Percentiles rank a stretch among this genome's conserved stretches.
These are phyloP conservation scores for Diplosphaera chodatii DNA, from an alignment of 139 green algal species.

Conservation along the genomic window DNA sequence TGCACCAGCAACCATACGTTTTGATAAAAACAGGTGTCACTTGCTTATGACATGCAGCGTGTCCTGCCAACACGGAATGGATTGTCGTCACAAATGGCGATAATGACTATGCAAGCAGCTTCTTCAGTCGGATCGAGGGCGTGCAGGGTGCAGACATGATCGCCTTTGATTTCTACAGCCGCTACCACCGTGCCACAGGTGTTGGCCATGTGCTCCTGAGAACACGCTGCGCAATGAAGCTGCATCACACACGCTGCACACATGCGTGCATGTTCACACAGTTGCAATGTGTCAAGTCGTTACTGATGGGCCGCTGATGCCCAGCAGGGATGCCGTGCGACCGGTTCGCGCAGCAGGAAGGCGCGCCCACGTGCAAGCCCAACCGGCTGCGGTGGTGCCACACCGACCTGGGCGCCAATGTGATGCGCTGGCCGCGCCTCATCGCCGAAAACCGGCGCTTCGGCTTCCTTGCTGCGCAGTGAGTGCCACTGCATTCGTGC, in stretches of 20 bases:
- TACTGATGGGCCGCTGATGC: background rate
- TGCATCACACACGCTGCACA: too few species aligned
- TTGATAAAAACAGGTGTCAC: too few species aligned
- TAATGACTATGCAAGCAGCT: constrained; percentile 63
- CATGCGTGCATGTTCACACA: too few species aligned
- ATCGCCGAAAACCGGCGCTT: constrained; percentile 54
- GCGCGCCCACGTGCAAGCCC: constrained; percentile 54
- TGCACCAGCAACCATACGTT: too few species aligned
- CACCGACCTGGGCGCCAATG: constrained; percentile 71
- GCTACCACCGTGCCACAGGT: constrained; percentile 68
- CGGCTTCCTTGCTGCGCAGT: constrained; percentile 30
- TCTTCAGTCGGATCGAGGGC: constrained; percentile 38
- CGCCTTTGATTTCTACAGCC: constrained; percentile 76
- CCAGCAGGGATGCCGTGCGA: constrained; percentile 47
- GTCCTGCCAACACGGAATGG: constrained; percentile 53
- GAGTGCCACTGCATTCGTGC: too few species aligned
- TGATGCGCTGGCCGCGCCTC: constrained; percentile 43
- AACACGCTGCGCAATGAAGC: too few species aligned
- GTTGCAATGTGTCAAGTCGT: too few species aligned
- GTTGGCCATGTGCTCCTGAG: background rate
- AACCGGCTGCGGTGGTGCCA: constrained; percentile 73
- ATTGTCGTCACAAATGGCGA: constrained; percentile 79
- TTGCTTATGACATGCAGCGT: too few species aligned
- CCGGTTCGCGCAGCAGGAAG: constrained; percentile 43
- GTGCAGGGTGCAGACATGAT: constrained; percentile 42